Evolutionary conservation across 2,329 filamentous ascomycete species (phyloP), one percentile per base, ranked within the genome.

Genomic region (Cytospora piceicola): DNA sequence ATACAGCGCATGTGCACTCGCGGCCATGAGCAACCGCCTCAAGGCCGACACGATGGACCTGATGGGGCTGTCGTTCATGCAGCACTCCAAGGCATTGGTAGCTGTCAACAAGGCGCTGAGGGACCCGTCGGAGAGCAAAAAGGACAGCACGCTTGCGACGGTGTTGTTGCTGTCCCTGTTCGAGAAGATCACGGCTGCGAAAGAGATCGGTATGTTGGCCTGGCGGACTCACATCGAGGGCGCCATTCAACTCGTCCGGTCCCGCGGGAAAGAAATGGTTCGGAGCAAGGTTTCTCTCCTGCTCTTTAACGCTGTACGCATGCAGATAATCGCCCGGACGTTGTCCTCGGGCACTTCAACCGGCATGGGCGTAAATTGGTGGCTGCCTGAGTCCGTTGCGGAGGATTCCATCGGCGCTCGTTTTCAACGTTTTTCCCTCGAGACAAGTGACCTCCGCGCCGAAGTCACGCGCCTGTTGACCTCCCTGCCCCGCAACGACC

Each of bases 181-280:
- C 67, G 87, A 89, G 51, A 58, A 75, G 75, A 85, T 81, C 62
- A 87, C 88, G 53, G 82, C 82, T 0, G 81, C 83, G 14, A 83
- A 81, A 66, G 81, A 84, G 63, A 75, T 83, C 49, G 83, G 81
- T 29, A 82, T 83, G 71, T 75, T 82, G 61, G 85, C 85, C 3
- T 89, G 87, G 87, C 85, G 85, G 4, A 85, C 85, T 22, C 87
- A 89, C 69, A 82, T 85, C 27, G 84, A 88, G 67, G 87, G 86
- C 2, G 87, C 87, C 20, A 82, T 88, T 34, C 83, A 86, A 69
- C 77, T 89, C 2, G 83, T 87, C 58, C 85, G 84, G 72, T 80
- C 82, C 6, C 81, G 87, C 53, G 85, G 85, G 5, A 82, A 79
- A 69, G 82, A 83, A 68, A 84, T 87, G 70, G 72, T 86, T 11